Evolutionary conservation across 1,284 basidiomycete species (phyloP).

Genomic region (Mycena citricolor): DNA sequence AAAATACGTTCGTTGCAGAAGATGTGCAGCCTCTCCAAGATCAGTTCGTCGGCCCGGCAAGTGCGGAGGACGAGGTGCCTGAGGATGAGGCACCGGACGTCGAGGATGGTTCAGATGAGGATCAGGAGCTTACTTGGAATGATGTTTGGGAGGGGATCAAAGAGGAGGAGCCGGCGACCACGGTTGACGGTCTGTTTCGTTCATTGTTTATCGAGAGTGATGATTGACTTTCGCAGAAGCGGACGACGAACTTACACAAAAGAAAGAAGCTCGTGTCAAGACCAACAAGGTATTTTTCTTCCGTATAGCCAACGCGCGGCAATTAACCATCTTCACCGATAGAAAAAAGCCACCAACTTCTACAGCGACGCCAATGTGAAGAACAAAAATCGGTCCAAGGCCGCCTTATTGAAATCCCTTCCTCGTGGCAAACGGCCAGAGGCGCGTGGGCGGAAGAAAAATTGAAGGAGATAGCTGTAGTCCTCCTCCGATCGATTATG

Average conservation of each 20-base stretch:
- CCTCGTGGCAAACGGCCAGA: slow-evolving; percentile 48
- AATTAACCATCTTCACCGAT: slow-evolving; percentile 11
- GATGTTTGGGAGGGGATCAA: slow-evolving; percentile 63
- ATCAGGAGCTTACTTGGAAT: slow-evolving; percentile 57
- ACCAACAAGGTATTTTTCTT: slow-evolving; percentile 71
- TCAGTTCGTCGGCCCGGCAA: slow-evolving; percentile 38
- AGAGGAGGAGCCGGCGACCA: slow-evolving; percentile 30
- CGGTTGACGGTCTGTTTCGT: slow-evolving; percentile 18
- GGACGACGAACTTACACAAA: slow-evolving; percentile 36
- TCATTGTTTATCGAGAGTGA: not conserved
- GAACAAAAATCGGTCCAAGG: slow-evolving; percentile 76
- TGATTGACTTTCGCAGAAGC: slow-evolving; percentile 26
- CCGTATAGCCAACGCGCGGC: too few species aligned
- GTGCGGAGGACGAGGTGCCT: slow-evolving; percentile 33
- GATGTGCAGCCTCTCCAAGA: slow-evolving; percentile 65
- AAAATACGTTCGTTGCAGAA: slow-evolving; percentile 79
- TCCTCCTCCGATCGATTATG: too few species aligned
- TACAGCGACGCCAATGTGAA: slow-evolving; percentile 87
- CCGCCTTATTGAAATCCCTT: slow-evolving; percentile 53
- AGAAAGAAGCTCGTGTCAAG: slow-evolving; percentile 80
- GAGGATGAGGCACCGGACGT: slow-evolving; percentile 35
- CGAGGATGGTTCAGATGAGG: slow-evolving; percentile 38
- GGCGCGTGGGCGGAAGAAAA: slow-evolving; percentile 38
- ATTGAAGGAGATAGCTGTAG: slow-evolving; percentile 9
- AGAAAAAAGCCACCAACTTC: slow-evolving; percentile 92